Evolutionary conservation across 1,284 basidiomycete species (phyloP), one percentile per base, ranked within the genome.

Genomic region (Malassezia yamatoensis): DNA sequence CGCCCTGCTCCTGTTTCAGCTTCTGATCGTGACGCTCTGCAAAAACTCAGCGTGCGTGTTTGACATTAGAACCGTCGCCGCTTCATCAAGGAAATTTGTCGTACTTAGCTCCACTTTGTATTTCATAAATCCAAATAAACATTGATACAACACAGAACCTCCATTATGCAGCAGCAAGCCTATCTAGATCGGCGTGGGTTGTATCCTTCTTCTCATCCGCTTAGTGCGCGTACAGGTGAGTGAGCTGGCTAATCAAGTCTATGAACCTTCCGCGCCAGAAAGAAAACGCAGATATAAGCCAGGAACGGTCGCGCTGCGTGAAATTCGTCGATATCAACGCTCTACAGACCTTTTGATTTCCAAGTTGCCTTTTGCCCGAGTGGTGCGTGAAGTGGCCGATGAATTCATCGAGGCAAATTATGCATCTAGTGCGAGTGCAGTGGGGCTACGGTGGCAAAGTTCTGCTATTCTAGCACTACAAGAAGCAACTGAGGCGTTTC

Each of bases 381-480:
- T 73, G 8, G 71, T 74, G 5, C 63, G 71, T 32, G 72, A 74
- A 35, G 65, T 74, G 3, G 72, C 72, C 32, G 65, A 70, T 55
- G 68, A 72, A 47, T 72, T 73, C 53, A 65, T 74, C 44, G 58
- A 53, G 13, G 55, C 50, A 10, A 65, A 62, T 11, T 72, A 72
- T 56, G 64, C 65, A n/a, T 64, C 64, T 32, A 62, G 61, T 34
- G 68, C 63, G 3, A 59, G 58, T 34, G 62, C 60, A 7, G 62
- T 63, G 1, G 71, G 72, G 4, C 50, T 74, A 37, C 58, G 72
- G n/a, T 74, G 72, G 72, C 70, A 74, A 61, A 67, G 64, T 37
- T 69, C 65, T 3, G 72, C 72, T 32, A 72, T 74, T 52, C 36
- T 73, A 32, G 72, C 72, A n/a, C 51, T 74, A 32, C 72, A 74